These are phyloP conservation scores for Yarrowia bubula DNA, from an alignment of 805 yeast species.

Conservation along the genomic window DNA sequence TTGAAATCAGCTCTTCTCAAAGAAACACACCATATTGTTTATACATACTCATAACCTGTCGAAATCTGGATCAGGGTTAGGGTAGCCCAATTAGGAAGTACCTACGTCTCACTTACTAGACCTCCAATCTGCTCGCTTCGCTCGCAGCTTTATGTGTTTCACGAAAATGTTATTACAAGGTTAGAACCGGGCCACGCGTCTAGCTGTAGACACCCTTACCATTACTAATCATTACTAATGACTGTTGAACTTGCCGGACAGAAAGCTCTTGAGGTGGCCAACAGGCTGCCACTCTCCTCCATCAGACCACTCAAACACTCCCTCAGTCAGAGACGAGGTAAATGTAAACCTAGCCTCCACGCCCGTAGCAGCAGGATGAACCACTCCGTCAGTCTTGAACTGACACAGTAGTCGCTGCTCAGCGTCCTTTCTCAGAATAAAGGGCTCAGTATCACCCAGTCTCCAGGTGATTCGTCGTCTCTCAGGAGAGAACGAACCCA, in stretches of 20 bases:
- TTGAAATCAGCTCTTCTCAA: no score
- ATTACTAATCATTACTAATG: slow-evolving; percentile 9
- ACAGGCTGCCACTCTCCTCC: slow-evolving; percentile 29
- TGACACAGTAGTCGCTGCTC: slow-evolving; percentile 82
- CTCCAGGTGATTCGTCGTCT: slow-evolving; percentile 86
- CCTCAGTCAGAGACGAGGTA: slow-evolving; percentile 15
- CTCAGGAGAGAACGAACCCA: slow-evolving; percentile 86
- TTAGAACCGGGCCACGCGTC: slow-evolving; percentile 1
- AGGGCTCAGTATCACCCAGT: slow-evolving; percentile 43
- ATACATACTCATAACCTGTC: no score
- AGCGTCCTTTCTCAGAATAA: slow-evolving; percentile 41
- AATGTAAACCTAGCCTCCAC: slow-evolving; percentile 51
- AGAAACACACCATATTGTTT: no score
- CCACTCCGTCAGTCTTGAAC: slow-evolving; percentile 71
- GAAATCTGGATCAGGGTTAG: no score
- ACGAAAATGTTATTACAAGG: background rate
- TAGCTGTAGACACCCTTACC: slow-evolving; percentile 21
- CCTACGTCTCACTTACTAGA: no score
- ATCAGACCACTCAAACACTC: slow-evolving; percentile 26
- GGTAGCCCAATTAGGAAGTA: no score
- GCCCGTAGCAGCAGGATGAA: slow-evolving; percentile 71
- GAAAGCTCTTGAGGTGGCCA: slow-evolving; percentile 23
- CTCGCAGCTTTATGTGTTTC: no score
- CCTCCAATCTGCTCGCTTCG: no score
- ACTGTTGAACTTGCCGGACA: slow-evolving; percentile 21